These are phyloP conservation scores for Exophiala aquamarina DNA, from an alignment of 2,329 filamentous ascomycete species.

Conservation along the genomic window DNA sequence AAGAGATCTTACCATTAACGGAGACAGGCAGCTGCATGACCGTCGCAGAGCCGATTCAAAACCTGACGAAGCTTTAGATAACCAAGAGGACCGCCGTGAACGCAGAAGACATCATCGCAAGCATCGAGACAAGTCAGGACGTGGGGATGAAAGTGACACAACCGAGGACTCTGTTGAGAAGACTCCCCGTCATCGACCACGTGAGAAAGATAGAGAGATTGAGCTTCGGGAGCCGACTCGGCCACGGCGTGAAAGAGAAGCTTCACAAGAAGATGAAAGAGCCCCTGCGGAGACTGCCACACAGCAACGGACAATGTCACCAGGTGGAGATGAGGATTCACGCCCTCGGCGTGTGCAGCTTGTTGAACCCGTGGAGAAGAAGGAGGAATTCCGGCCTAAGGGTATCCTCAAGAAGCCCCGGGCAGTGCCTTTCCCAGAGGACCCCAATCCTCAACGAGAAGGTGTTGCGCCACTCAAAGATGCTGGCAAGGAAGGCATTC, in stretches of 20 bases:
- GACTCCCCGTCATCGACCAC: conserved; percentile 10
- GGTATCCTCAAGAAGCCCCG: conserved; percentile 84
- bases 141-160: conserved; percentile 20
- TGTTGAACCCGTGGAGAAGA: conserved; percentile 68
- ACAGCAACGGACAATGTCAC: conserved; percentile 23
- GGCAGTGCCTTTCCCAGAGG: conserved; percentile 75
- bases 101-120: conserved; percentile 17
- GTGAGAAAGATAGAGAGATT: conserved; percentile 10
- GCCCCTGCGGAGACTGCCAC: not conserved
- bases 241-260: conserved; percentile 13
- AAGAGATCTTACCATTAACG: conserved; percentile 17
- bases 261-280: conserved; percentile 16
- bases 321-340: conserved; percentile 26
- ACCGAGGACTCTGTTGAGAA: conserved; percentile 18
- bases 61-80: conserved; percentile 8
- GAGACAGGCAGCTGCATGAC: conserved; percentile 12
- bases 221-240: conserved; percentile 18
- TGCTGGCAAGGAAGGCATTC: conserved; percentile 68
- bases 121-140: conserved; percentile 14
- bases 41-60: conserved; percentile 16
- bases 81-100: conserved; percentile 18
- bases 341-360: conserved; percentile 38
- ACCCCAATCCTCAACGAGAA: conserved; percentile 78
- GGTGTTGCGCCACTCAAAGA: conserved; percentile 94
- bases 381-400: conserved; percentile 67